Base-by-base conservation (phyloP, 2,329 filamentous ascomycete species). In the Cordyceps pruinosa region DNA sequence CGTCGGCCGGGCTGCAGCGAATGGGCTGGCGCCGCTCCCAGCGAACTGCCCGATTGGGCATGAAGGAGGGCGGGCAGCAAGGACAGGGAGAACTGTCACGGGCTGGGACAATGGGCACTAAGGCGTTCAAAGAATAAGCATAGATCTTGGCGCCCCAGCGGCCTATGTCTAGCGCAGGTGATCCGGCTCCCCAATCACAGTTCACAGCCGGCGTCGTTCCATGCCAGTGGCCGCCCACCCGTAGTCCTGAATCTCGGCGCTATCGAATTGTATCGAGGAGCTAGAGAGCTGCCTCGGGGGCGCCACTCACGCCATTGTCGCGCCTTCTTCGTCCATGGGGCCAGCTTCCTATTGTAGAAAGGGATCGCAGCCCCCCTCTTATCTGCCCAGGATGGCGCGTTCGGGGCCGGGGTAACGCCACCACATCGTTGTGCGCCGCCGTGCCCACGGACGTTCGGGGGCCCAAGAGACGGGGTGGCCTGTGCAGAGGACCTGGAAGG, bases 101-200 rank as follows among this genome's bases (percentile, higher is more conserved):
- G 35, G 17, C 9, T 41, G 5, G 34, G 7, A 13, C 34, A 12
- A 35, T 25, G 46, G 19, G 12, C 39, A 19, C 37, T 19, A 45
- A 35, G 3, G 21, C 5, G 28, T 17, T 17, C 34, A n/a, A 4
- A 32, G 23, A 55, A 55, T 55, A 55, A 55, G 52, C 52, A 55
- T 55, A 55, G 34, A 28, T 47, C 52, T 55, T 55, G 52, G 52
- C 52, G 42, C 42, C 5, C 47, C 47, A 49, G 32, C 47, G 25
- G 17, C 34, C 23, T 26, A 4, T 39, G 48, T 10, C 23, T 41
- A 50, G 48, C 17, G 48, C 21, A 19, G 21, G 5, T 28, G 34
- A 17, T n/a, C 17, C 30, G 23, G 34, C 12, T 10, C 19, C 25
- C 34, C 48, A 48, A 50, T 50, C 34, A 50, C 25, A 26, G 48